Evolutionary conservation across 768 basidiomycete species (phyloP), one percentile per base, ranked within the genome.

Genomic region (Kwoniella europaea): DNA sequence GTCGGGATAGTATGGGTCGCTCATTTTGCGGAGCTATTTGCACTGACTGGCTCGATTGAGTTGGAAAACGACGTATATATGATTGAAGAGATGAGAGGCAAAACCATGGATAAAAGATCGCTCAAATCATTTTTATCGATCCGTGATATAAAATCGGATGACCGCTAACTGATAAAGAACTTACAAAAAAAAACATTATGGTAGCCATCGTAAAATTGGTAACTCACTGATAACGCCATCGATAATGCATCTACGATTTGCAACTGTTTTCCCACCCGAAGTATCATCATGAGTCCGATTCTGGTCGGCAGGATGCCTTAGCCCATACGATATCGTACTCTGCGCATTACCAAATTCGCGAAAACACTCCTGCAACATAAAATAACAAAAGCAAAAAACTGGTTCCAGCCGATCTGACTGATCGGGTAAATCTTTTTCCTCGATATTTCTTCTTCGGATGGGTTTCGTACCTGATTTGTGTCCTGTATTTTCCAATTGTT

Each of bases 161-260:
- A 20, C 59, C 59, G 59, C 27, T 60, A 10, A 20, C 46, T 50
- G 46, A 50, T 50, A 50, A 22, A 43, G 20, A 35, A 60, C 35
- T 35, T 60, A 20, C 35, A 35, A 59, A 27, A 59, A 27, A 59
- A 29, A 2, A 12, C 15, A 27, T 58, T 15, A 12, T n/a, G n/a
- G n/a, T n/a, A n/a, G n/a, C n/a, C n/a, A n/a, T 58, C 27, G 35
- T 18, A 16, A 50, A 50, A 50, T 50, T 50, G 46, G 46, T 50
- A 50, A 50, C 46, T 50, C 46, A 50, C 46, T 53, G 65, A 60
- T 67, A 67, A 67, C 65, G 65, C 65, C 65, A 67, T 67, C 57
- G 65, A 67, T 53, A 20, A 10, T 50, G 93, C 94, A 94, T 61
- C 20, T 42, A 60, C 20, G 16, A 65, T 65, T 56, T 55, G 63